Conservation (phyloP, 2,329 filamentous ascomycete species). For the Tolypocladium cylindrosporum region DNA sequence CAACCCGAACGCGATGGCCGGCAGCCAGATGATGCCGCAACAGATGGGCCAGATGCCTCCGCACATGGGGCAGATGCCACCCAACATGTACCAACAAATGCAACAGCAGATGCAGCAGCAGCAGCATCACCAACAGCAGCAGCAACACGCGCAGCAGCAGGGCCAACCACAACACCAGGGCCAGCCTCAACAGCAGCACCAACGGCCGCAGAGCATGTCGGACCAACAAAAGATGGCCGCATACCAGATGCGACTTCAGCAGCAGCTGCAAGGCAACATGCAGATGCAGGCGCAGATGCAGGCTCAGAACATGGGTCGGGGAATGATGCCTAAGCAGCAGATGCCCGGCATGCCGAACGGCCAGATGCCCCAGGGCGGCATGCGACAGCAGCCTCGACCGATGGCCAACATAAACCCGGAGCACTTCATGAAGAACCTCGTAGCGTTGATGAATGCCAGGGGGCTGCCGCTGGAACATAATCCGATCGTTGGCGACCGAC, state of each 20-base stretch:
- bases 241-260: conserved; percentile 77
- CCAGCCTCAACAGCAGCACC: conserved; percentile 35
- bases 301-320: conserved; percentile 30
- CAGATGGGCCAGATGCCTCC: conserved; percentile 36
- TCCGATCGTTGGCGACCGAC: conserved; percentile 63
- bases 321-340: conserved; percentile 43
- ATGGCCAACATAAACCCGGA: conserved; percentile 46
- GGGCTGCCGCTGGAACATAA: conserved; percentile 64
- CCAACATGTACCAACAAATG: conserved; percentile 26
- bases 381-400: conserved; percentile 39
- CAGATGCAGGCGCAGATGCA: conserved; percentile 44
- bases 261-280: conserved; percentile 54
- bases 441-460: conserved; percentile 66
- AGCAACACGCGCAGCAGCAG: conserved; percentile 26
- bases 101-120: conserved; percentile 34
- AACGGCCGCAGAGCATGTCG: conserved; percentile 26
- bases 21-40: conserved; percentile 44
- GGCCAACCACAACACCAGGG: conserved; percentile 24
- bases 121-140: conserved; percentile 53
- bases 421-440: conserved; percentile 65
- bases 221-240: conserved; percentile 65
- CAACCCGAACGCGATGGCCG: conserved; percentile 40
- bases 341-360: conserved; percentile 42
- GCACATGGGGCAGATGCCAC: conserved; percentile 40
- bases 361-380: conserved; percentile 39